Percentiles rank a stretch among this genome's conserved stretches.
phyloP scores from a whole-genome alignment of 2,329 filamentous ascomycete genomes.

The Talaromyces sp. region DNA sequence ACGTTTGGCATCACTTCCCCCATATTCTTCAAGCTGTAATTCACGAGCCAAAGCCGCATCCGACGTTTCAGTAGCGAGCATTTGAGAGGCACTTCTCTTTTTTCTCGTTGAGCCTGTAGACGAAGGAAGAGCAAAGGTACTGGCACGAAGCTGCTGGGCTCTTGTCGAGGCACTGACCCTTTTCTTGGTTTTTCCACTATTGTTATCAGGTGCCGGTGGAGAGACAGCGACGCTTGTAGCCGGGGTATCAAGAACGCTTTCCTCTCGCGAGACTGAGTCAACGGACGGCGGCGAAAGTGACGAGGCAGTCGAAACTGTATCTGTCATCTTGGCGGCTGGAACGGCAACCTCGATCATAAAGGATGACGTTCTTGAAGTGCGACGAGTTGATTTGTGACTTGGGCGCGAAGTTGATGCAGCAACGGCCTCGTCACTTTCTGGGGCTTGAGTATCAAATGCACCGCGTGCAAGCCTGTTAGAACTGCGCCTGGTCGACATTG shows the following conservation, averaged over 20 bases:
- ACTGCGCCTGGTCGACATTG: conserved; percentile 22
- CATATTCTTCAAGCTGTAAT: conserved; percentile 57
- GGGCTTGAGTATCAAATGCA: conserved; percentile 18
- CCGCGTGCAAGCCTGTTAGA: conserved; percentile 24
- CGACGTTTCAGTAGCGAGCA: conserved; percentile 35
- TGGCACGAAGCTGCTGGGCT: conserved; percentile 47
- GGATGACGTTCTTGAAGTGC: conserved; percentile 6
- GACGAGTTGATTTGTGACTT: conserved; percentile 1
- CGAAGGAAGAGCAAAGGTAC: conserved; percentile 46
- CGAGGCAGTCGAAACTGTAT: conserved; percentile 24
- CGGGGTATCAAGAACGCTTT: conserved; percentile 57
- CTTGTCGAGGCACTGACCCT: conserved; percentile 46
- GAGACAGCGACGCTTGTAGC: conserved; percentile 58
- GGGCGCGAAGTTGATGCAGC: not conserved
- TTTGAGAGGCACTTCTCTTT: conserved; percentile 46
- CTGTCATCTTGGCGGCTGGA: conserved; percentile 25
- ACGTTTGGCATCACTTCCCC: conserved; percentile 35
- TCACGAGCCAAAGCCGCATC: conserved; percentile 54
- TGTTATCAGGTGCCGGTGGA: conserved; percentile 45
- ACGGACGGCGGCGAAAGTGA: conserved; percentile 42
- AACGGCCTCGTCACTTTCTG: conserved; percentile 16
- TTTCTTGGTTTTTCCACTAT: conserved; percentile 21
- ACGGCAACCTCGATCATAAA: conserved; percentile 31
- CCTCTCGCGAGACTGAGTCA: conserved; percentile 39
- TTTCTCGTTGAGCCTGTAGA: conserved; percentile 31